Conservation (phyloP, 352 stramenopile genomes). For the Globisporangium barbulae region DNA sequence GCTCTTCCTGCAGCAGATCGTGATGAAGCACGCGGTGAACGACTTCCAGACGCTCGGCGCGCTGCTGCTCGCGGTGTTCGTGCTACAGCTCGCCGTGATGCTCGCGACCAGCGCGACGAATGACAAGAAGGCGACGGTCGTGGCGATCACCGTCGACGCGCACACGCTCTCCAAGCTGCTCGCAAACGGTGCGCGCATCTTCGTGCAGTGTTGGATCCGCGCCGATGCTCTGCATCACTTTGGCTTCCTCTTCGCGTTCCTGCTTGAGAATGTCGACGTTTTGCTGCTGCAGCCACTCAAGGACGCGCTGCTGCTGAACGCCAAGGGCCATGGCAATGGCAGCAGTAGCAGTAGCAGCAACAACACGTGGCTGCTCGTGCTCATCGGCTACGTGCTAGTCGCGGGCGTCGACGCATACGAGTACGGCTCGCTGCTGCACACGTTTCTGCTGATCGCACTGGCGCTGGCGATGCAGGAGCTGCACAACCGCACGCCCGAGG, state of each 20-base stretch:
- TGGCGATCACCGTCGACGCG: conserved; percentile 10
- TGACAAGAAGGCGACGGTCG: conserved; percentile 5
- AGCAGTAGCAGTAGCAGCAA: neutral
- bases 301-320: conserved; percentile 12
- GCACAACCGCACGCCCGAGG: conserved; percentile 23
- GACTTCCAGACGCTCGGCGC: conserved; percentile 33
- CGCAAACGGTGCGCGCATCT: conserved; percentile 32
- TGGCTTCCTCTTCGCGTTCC: conserved; percentile 64
- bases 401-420: conserved; percentile 56
- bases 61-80: conserved; percentile 26
- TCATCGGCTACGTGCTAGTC: conserved; percentile 51
- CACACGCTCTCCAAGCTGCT: conserved; percentile 22
- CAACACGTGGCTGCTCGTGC: conserved; percentile 31
- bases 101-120: conserved; percentile 3
- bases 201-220: conserved; percentile 45
- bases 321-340: neutral
- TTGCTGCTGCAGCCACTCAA: conserved; percentile 48
- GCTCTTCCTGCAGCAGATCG: conserved; percentile 18
- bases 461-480: conserved; percentile 34
- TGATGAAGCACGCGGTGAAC: conserved; percentile 23
- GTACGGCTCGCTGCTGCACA: conserved; percentile 62
- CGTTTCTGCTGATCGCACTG: conserved; percentile 42
- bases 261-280: conserved; percentile 49
- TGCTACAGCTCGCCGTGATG: conserved; percentile 16
- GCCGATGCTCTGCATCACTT: conserved; percentile 64